Evolutionary conservation across 371 early-diverging fungal species (phyloP).

Genomic region (Apophysomyces variabilis): DNA sequence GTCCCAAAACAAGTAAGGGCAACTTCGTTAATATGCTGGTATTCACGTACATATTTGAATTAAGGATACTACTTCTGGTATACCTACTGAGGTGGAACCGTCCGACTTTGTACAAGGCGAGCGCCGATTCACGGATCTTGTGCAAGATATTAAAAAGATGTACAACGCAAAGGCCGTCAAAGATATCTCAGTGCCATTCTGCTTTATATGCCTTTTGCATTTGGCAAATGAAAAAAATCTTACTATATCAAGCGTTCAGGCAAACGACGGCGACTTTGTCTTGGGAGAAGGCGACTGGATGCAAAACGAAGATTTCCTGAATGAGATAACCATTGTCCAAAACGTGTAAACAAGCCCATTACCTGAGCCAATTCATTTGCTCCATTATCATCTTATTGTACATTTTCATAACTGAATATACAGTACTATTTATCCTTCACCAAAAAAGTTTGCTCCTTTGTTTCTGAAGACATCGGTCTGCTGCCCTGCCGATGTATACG

Average conservation of each 20-base stretch:
- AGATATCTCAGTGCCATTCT: constrained; percentile 94
- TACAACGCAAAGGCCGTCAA: constrained; percentile 79
- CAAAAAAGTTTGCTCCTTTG: no score
- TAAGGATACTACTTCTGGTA: background rate
- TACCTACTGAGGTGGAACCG: background rate
- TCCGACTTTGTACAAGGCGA: constrained; percentile 51
- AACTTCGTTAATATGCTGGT: no score
- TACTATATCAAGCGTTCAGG: constrained; percentile 22
- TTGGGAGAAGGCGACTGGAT: constrained; percentile 39
- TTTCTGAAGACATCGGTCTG: no score
- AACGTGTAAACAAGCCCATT: constrained; percentile 14
- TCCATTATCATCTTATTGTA: background rate
- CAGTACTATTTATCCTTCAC: no score
- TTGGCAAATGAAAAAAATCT: constrained; percentile 93
- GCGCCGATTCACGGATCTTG: constrained; percentile 74
- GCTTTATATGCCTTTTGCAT: constrained; percentile 96
- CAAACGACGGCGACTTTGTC: constrained; percentile 41
- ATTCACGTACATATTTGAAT: no score
- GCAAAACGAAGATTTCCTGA: constrained; percentile 33
- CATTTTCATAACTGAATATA: background rate
- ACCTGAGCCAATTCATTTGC: background rate
- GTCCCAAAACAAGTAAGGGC: background rate
- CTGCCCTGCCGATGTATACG: no score
- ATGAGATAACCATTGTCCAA: constrained; percentile 42
- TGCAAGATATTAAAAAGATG: constrained; percentile 67